These are phyloP conservation scores for Plantago ovata DNA, from an alignment of 257 asterid genomes.

Conservation along the genomic window DNA sequence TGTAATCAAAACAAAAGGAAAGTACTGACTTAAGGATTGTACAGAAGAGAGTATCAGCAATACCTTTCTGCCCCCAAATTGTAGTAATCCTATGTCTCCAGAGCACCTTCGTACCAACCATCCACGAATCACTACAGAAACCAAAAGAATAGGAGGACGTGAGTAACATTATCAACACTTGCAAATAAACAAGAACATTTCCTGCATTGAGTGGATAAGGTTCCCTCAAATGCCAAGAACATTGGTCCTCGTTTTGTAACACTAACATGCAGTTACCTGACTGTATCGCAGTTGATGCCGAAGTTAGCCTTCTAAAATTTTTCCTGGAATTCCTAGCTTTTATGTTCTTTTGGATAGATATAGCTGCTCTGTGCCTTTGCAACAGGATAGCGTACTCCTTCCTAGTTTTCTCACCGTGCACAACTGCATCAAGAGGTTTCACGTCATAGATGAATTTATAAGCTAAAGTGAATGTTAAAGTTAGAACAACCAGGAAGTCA, in stretches of 20 bases:
- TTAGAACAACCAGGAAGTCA: slow-evolving; percentile 9
- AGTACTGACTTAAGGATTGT: too few species aligned
- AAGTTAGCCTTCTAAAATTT: slow-evolving; percentile 33
- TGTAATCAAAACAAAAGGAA: background rate
- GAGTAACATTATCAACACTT: slow-evolving; percentile 11
- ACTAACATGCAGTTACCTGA: slow-evolving; percentile 56
- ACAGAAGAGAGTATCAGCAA: slow-evolving; percentile 12
- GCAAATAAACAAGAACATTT: background rate
- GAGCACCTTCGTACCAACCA: slow-evolving; percentile 96
- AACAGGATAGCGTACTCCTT: slow-evolving; percentile 54
- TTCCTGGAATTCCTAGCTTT: slow-evolving; percentile 54
- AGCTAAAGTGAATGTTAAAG: slow-evolving; percentile 10
- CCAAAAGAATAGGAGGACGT: background rate
- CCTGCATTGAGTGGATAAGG: background rate
- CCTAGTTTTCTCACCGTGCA: slow-evolving; percentile 82
- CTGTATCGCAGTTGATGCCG: slow-evolving; percentile 72
- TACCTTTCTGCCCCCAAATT: slow-evolving; percentile 82
- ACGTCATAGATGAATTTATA: slow-evolving; percentile 21
- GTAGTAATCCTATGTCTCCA: slow-evolving; percentile 78
- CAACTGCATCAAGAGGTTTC: slow-evolving; percentile 46
- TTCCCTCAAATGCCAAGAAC: background rate
- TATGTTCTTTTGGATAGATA: slow-evolving; percentile 67
- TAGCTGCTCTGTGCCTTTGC: slow-evolving; percentile 71
- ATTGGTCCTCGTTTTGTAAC: too few species aligned
- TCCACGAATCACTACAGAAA: slow-evolving; percentile 83